These are phyloP conservation scores for Gastrolobium villosum DNA, from an alignment of 306 rosid species.

Conservation along the genomic window DNA sequence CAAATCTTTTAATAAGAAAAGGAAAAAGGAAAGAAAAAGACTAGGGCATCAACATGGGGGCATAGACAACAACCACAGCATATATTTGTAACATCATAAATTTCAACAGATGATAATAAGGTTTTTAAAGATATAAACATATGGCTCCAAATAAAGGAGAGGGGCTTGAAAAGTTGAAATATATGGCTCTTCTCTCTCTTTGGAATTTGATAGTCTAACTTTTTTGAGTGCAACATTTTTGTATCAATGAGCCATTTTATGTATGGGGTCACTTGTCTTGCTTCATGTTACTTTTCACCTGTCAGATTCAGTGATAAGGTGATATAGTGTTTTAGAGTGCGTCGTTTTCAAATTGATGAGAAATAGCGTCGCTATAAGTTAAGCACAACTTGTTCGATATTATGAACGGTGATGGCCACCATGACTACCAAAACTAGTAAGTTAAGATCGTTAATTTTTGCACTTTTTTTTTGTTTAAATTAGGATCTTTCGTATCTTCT, in stretches of 20 bases:
- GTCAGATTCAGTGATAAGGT: conserved; percentile 27
- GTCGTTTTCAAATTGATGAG: neutral
- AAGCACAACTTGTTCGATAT: conserved; percentile 24
- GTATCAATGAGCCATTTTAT: neutral
- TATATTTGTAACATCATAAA: neutral
- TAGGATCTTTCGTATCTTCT: neutral
- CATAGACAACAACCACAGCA: conserved; percentile 7
- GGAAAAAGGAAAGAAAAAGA: neutral
- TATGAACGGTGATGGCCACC: neutral
- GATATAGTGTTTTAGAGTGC: conserved; percentile 18
- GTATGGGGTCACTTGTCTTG: conserved; percentile 18
- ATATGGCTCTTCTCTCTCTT: neutral
- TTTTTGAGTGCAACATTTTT: neutral
- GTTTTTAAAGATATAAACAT: conserved; percentile 6
- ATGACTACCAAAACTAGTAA: no score
- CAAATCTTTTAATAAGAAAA: neutral
- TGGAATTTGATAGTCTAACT: neutral
- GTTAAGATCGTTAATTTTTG: neutral
- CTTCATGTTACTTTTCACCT: neutral
- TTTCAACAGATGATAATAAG: conserved; percentile 15
- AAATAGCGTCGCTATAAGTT: conserved; percentile 11
- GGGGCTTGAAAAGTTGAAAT: conserved; percentile 16
- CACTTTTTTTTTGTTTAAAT: neutral
- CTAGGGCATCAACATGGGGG: conserved; percentile 4
- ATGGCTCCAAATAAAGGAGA: neutral